These are phyloP conservation scores for Colletotrichum salicis DNA, from an alignment of 2,329 filamentous ascomycete species.

Conservation along the genomic window DNA sequence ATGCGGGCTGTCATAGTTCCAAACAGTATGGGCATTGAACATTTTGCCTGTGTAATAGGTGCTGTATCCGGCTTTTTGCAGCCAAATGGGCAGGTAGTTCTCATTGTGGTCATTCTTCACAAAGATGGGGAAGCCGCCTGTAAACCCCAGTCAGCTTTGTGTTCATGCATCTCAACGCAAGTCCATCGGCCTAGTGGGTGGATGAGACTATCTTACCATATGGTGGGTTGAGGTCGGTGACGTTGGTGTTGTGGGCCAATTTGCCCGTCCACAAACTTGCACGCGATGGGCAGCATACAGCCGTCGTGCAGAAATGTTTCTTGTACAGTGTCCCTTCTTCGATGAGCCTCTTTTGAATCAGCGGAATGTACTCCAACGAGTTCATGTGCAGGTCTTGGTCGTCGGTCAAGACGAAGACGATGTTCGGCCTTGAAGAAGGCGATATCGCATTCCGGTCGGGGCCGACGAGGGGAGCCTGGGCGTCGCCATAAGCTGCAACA, in stretches of 20 bases:
- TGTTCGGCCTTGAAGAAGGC: conserved; percentile 56
- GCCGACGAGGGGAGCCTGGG: conserved; percentile 24
- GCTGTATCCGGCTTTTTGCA: conserved; percentile 61
- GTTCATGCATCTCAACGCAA: rapidly evolving
- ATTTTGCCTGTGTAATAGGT: conserved; percentile 67
- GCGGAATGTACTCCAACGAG: conserved; percentile 68
- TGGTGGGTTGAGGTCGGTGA: conserved; percentile 63
- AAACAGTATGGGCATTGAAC: conserved; percentile 60
- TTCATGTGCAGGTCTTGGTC: conserved; percentile 73
- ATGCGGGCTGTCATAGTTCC: conserved; percentile 62
- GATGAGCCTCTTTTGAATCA: conserved; percentile 63
- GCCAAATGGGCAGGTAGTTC: conserved; percentile 61
- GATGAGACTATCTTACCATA: conserved; percentile 61
- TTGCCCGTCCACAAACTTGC: conserved; percentile 71
- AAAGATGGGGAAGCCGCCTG: conserved; percentile 60
- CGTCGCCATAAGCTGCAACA: not conserved
- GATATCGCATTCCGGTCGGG: conserved; percentile 3
- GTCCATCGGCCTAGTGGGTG: no score
- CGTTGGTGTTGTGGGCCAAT: conserved; percentile 72
- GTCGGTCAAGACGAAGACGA: conserved; percentile 74
- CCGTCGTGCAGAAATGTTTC: conserved; percentile 72
- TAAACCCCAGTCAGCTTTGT: conserved; percentile 31
- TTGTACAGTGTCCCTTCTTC: conserved; percentile 67
- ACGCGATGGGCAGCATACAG: conserved; percentile 73
- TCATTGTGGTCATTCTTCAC: conserved; percentile 60